Evolutionary conservation across 148 eudicot species (phyloP), one percentile per base, ranked within the genome.

Genomic region (Cornus controversa): DNA sequence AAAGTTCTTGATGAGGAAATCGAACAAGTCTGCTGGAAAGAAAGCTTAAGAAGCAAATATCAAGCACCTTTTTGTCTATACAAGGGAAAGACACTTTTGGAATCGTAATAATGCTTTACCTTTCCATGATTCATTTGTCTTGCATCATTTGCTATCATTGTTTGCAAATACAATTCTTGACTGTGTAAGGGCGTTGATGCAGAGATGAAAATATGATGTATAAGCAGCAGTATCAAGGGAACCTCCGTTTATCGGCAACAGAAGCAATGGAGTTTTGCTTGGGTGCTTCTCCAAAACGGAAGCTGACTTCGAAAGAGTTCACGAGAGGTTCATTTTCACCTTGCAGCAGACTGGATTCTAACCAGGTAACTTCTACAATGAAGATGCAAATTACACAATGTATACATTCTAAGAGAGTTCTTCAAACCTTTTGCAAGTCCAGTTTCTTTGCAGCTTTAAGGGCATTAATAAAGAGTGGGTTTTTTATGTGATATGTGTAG

Each of bases 21-120:
- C 71, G 89, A 91, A 74, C 90, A 82, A 86, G 85, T 96, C 69
- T 96, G 99, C 84, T 96, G 98, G 99, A 87, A 85, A 80, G 81
- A 80, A 68, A 80, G 80, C 23, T 65, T 74, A 29, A 81, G 85
- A 69, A 72, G 71, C 72, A 50, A 73, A 69, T 50, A 70, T 70
- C 77, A 63, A 57, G 66, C 74, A 40, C 91, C 88, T 31, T 86
- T 89, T 75, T 96, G 99, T 83, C 79, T 93, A 64, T 85, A 88
- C 88, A 96, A 76, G 81, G 82, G 84, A 78, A 82, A 80, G 78
- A 74, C 86, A 36, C 79, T 22, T 67, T 71, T 81, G 40, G 67
- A 82, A 70, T 80, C 86, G 98, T 93, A 93, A 90, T 25, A 62
- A 40, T 71, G 16, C 81, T 75, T 45, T 78, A 71, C 66, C 57